These are phyloP conservation scores for Amanita inopinata DNA, from an alignment of 768 basidiomycete species.

Conservation along the genomic window DNA sequence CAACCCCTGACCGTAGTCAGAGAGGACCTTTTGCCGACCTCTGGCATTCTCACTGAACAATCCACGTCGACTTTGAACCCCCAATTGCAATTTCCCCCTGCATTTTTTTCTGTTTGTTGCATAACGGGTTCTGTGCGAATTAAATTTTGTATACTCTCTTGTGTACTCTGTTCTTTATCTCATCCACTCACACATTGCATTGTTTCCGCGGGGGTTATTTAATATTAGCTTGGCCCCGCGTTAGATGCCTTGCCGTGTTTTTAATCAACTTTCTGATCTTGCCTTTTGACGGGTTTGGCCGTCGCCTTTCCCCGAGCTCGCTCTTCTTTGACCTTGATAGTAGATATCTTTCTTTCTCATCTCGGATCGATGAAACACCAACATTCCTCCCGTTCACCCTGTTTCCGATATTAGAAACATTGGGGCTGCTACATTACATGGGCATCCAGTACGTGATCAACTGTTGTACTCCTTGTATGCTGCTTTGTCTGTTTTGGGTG, in stretches of 20 bases:
- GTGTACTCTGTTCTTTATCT: constrained; percentile 2
- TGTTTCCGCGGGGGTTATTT: not conserved
- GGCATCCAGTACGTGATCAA: too few relatives aligned
- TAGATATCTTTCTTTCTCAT: constrained; percentile 1
- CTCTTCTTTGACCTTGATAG: not conserved
- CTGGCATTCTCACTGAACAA: too few relatives aligned
- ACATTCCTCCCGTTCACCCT: not conserved
- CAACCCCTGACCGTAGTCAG: too few relatives aligned
- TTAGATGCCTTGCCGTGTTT: not conserved
- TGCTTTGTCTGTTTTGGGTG: too few relatives aligned
- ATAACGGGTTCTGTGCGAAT: constrained; percentile 1
- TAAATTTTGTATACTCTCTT: not conserved
- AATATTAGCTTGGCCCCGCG: not conserved
- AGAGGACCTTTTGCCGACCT: too few relatives aligned
- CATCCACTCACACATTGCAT: not conserved
- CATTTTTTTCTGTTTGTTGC: not conserved
- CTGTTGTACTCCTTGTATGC: too few relatives aligned
- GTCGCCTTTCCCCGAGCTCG: not conserved
- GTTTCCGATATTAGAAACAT: not conserved
- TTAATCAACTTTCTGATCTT: not conserved
- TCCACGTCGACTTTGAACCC: too few relatives aligned
- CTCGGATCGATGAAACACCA: not conserved
- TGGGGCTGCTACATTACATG: too few relatives aligned
- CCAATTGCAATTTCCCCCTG: not conserved
- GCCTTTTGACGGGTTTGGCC: too few relatives aligned